These are phyloP conservation scores for Aspergillus affinis DNA, from an alignment of 495 filamentous ascomycete genomes.

Conservation along the genomic window DNA sequence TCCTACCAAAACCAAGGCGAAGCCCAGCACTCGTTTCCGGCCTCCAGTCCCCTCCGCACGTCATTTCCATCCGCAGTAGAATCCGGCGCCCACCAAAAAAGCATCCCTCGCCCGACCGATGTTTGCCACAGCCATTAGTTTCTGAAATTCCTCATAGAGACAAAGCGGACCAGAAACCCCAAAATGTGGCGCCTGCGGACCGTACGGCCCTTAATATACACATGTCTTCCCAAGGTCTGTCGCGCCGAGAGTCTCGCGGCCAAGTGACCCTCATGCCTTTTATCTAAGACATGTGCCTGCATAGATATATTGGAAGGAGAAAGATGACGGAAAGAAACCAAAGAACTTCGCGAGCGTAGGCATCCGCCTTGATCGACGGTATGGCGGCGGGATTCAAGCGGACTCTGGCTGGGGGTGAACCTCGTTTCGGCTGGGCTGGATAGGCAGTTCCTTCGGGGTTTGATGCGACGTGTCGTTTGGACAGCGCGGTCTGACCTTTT, in stretches of 20 bases:
- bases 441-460: constrained; percentile 27
- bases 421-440: constrained; percentile 3
- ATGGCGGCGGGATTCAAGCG: background rate
- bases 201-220: constrained; percentile 24
- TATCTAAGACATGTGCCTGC: constrained; percentile 29
- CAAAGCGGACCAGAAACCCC: constrained; percentile 48
- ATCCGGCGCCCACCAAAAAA: constrained; percentile 2
- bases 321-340: background rate
- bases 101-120: constrained; percentile 15
- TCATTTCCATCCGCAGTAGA: constrained; percentile 7
- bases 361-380: background rate
- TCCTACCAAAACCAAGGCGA: constrained; percentile 8
- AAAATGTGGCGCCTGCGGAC: constrained; percentile 32
- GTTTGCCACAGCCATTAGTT: constrained; percentile 51
- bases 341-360: background rate
- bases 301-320: constrained; percentile 7
- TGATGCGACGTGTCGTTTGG: constrained; percentile 16
- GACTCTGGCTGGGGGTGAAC: background rate
- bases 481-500: constrained; percentile 60
- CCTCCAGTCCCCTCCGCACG: constrained; percentile 2
- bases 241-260: constrained; percentile 22
- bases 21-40: constrained; percentile 4
- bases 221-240: constrained; percentile 22
- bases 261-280: constrained; percentile 24
- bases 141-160: constrained; percentile 44